Conservation (phyloP, 495 filamentous ascomycete species). For the Neurospora terricola region DNA sequence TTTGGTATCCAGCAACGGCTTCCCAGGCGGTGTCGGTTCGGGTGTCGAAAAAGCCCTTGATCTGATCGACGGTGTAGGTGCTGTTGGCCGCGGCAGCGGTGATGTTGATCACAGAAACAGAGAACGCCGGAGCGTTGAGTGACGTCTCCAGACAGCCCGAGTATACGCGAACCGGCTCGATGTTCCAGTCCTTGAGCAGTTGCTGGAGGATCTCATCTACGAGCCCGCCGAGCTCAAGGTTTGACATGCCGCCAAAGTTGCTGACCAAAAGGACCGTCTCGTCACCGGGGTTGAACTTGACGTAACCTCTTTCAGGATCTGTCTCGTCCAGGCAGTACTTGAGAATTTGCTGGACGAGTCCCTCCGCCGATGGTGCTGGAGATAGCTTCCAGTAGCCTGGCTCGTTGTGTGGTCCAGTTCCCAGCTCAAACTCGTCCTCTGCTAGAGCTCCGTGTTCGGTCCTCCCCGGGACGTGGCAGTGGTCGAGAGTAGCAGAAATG, state of each 20-base stretch:
- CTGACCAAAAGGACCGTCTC: constrained; percentile 48
- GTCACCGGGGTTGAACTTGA: constrained; percentile 43
- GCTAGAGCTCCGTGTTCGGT: constrained; percentile 41
- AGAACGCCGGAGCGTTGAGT: constrained; percentile 53
- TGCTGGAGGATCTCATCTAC: constrained; percentile 43
- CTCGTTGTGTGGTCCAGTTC: constrained; percentile 56
- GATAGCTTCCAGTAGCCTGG: constrained; percentile 46
- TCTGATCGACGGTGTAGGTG: constrained; percentile 32
- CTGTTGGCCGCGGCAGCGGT: constrained; percentile 33
- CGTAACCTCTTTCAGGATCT: constrained; percentile 48
- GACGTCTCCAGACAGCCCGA: constrained; percentile 47
- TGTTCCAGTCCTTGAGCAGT: constrained; percentile 32
- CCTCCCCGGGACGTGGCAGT: constrained; percentile 54
- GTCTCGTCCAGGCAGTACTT: constrained; percentile 44
- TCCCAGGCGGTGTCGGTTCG: constrained; percentile 46
- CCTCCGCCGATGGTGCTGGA: constrained; percentile 43
- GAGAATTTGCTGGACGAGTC: constrained; percentile 44
- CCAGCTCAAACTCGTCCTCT: constrained; percentile 43
- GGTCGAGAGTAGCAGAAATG: constrained; percentile 50
- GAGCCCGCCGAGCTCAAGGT: constrained; percentile 49
- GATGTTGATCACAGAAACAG: constrained; percentile 48
- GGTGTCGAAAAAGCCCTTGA: constrained; percentile 44
- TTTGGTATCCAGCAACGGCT: constrained; percentile 31
- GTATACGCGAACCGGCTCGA: constrained; percentile 31
- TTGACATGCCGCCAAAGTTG: constrained; percentile 55